Base-by-base conservation (phyloP, 2,329 filamentous ascomycete species). In the Trichoderma citrinoviride region DNA sequence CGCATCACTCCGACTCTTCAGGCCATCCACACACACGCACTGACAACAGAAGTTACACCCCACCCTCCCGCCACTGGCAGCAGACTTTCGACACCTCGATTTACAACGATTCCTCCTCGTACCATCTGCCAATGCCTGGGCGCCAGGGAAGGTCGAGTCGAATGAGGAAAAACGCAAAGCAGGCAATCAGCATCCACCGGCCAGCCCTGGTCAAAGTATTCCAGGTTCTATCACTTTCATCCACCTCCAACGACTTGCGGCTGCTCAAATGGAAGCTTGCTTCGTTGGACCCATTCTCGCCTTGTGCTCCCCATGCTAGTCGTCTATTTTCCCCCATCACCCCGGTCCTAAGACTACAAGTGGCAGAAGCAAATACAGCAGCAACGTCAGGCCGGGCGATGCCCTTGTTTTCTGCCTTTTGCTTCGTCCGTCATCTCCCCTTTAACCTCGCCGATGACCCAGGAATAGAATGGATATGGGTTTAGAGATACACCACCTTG, bases 251-350 rank as follows among this genome's bases (percentile, higher is more conserved):
- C 40, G 21, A 37, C 37, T 37, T 10, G 29, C 29, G 46, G 41
- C 33, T 50, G 21, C 44, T 50, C 27, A 21, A 58, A 56, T 56
- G 14, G 50, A 64, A 56, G 61, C 50, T 64, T 64, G 52, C 55
- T 54, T 56, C 52, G 43, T 61, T 33, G 63, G 23, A 43, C 55
- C 63, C 53, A 49, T 60, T 41, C 53, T 49, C 62, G 56, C 56
- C 55, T 52, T 65, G 41, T 61, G 47, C 49, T 53, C 47, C 56
- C 63, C 62, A 49, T 54, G 29, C 55, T 61, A 65, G 63, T 46
- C 62, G 37, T 53, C 14, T 33, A 25, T 29, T 58, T 37, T 33
- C 33, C 10, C 33, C 33, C 33, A 23, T 14, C 25, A 27, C 58
- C 57, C 58, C 37, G 17, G 46, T 33, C 58, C 37, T 23, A 14